Evolutionary conservation across 306 rosid species (phyloP), one percentile per base, ranked within the genome.

Genomic region (Quercus ilex): DNA sequence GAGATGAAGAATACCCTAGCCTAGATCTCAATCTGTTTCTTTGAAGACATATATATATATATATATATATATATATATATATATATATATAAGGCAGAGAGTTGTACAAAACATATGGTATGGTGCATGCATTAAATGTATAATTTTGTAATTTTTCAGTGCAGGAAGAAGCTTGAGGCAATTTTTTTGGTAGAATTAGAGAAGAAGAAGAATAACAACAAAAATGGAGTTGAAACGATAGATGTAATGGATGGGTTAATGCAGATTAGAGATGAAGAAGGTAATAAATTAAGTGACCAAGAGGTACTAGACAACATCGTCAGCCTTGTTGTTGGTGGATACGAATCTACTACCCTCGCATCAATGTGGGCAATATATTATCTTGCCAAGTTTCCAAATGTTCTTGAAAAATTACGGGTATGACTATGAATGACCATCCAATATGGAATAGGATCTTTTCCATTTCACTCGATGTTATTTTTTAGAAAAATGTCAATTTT

Each of bases 201-300:
- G 60, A 79, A 86, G 80, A 84, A 85, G 77, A 82, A 83, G 72
- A 82, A 76, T 31, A 69, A 21, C 33, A 30, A 4, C 15, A 46
- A 28, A 67, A 58, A 69, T 3, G 75, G 67, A 20, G 53, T 2
- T 4, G 74, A 72, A 56, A 69, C 60, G 17, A 1, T 0, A 77
- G 92, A 85, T 67, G 74, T 86, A 12, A 86, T 85, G 92, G 90
- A 86, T 13, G 92, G 89, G 21, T 55, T 89, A 19, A 89, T 83
- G 81, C 78, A 80, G 18, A 70, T 89, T 17, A 28, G 46, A 69
- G 92, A 86, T 53, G 85, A 74, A 0, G 89, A 86, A 4, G 89
- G 83, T 2, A 70, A 82, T 5, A 76, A 23, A 28, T 74, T 89
- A 19, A 78, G 83, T 80, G 87, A 84, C 55, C 72, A 43, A 73